Evolutionary conservation across 2,329 filamentous ascomycete species (phyloP).

Genomic region (Talaromyces sp.): DNA sequence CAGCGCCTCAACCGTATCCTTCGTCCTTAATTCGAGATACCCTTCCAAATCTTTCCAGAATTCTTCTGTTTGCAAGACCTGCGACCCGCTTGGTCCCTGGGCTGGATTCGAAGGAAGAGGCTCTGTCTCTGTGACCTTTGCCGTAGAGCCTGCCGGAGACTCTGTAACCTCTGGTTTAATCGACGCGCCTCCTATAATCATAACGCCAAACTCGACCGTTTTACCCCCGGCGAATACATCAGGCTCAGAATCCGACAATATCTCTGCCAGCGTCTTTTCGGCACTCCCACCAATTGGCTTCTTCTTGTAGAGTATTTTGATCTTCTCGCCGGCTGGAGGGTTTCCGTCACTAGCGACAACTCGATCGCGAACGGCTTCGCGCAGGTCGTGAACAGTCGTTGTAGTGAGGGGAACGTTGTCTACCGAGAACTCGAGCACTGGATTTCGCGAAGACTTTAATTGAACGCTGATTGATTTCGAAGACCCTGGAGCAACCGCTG

Average conservation of each 20-base stretch:
- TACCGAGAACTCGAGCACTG: slow-evolving; percentile 64
- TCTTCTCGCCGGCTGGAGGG: slow-evolving; percentile 57
- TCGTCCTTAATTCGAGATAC: slow-evolving; percentile 74
- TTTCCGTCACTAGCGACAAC: slow-evolving; percentile 52
- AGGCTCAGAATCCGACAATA: slow-evolving; percentile 54
- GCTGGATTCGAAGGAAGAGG: slow-evolving; percentile 33
- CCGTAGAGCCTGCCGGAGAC: slow-evolving; percentile 15
- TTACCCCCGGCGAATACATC: slow-evolving; percentile 35
- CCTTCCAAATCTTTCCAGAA: slow-evolving; percentile 86
- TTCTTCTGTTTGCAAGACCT: slow-evolving; percentile 62
- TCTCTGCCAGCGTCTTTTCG: slow-evolving; percentile 74
- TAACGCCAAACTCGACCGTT: slow-evolving; percentile 72
- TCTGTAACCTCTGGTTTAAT: slow-evolving; percentile 33
- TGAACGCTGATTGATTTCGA: slow-evolving; percentile 34
- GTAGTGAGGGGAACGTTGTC: slow-evolving; percentile 55
- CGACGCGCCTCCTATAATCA: slow-evolving; percentile 73
- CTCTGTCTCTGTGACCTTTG: slow-evolving; percentile 27
- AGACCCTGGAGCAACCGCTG: slow-evolving; percentile 30
- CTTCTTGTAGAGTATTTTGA: slow-evolving; percentile 81
- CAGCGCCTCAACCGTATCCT: slow-evolving; percentile 63
- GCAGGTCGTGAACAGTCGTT: slow-evolving; percentile 75
- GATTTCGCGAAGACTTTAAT: slow-evolving; percentile 64
- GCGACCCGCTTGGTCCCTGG: slow-evolving; percentile 52
- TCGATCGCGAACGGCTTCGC: slow-evolving; percentile 61
- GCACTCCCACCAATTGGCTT: slow-evolving; percentile 61